Base-by-base conservation (phyloP, 805 yeast genomes). In the Lipomyces kockii region DNA sequence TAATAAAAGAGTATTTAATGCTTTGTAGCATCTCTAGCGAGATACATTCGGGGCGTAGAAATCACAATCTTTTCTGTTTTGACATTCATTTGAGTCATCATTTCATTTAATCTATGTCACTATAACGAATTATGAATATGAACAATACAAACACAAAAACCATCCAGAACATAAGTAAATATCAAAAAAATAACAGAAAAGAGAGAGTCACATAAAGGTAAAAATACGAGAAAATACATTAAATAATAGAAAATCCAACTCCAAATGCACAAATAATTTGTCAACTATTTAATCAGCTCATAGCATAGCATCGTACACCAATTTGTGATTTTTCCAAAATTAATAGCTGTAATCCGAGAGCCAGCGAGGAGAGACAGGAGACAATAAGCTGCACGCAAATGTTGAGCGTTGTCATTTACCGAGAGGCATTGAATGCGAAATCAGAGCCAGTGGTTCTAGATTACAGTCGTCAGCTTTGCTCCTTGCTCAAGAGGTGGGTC, bases 381-480 rank as follows among this genome's bases (percentile, higher is more conserved):
- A n/a, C 22, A 43, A 43, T 29, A 5, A 29, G 6, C 32, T 29
- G 32, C 32, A 35, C 17, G 17, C 17, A 37, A 37, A 37, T 37
- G 17, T 37, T 37, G 5, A 9, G 17, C 6, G 43, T 12, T 37
- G 17, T 37, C 43, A 12, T 37, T 37, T 4, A 14, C 12, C 14
- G 17, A 37, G 12, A 37, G 43, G 17, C 43, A 12, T 37, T 14
- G 43, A 12, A 12, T 37, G 43, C 43, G 20, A 22, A 55, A 7
- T 58, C 59, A 58, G 20, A 58, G 61, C 61, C 61, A 58, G 17
- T 58, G 55, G 39, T 58, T 58, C 61, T 58, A 17, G 9, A 35
- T 17, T 17, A 25, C 6, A 9, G 29, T 8, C 6, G 49, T 49
- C 46, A 34, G 58, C 59, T n/a, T 29, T 32, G 14, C 11, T 55